A percentile compares a stretch with the other conserved stretches of the same genome.
phyloP scores from a whole-genome alignment of 2,329 filamentous ascomycete genomes.

The Neofusicoccum umdonicola region DNA sequence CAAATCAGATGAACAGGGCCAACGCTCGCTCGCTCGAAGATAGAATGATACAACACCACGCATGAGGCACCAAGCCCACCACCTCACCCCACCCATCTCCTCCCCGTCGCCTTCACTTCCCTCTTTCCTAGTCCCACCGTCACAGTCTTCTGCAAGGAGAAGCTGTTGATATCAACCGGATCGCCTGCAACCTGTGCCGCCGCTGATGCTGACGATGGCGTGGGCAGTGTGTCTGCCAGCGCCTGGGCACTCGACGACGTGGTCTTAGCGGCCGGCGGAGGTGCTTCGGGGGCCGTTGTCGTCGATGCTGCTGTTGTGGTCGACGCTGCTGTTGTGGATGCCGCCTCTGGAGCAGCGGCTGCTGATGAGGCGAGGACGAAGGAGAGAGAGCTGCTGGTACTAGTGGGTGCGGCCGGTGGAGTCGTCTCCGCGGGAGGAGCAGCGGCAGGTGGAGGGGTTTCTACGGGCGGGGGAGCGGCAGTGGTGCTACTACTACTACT shows the following conservation, averaged over 20 bases:
- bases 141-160: constrained; percentile 33
- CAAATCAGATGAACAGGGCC: no score
- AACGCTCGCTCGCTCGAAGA: no score
- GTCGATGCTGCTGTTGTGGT: background rate
- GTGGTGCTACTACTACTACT: no score
- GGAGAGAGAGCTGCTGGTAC: background rate
- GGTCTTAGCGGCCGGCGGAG: background rate
- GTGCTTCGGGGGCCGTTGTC: background rate
- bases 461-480: background rate
- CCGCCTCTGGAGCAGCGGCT: background rate
- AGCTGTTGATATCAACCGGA: constrained; percentile 36
- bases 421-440: background rate
- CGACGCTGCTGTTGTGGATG: background rate
- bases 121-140: constrained; percentile 34
- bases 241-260: background rate
- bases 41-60: no score
- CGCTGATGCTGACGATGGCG: background rate
- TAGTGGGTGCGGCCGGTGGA: background rate
- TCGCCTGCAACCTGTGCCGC: constrained; percentile 15
- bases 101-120: constrained; percentile 11
- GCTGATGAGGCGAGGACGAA: background rate
- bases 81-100: constrained; percentile 1
- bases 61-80: no score
- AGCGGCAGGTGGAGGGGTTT: background rate
- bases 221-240: background rate